Conservation (phyloP, 352 stramenopile species). For the Phytopythium ostracodes region DNA sequence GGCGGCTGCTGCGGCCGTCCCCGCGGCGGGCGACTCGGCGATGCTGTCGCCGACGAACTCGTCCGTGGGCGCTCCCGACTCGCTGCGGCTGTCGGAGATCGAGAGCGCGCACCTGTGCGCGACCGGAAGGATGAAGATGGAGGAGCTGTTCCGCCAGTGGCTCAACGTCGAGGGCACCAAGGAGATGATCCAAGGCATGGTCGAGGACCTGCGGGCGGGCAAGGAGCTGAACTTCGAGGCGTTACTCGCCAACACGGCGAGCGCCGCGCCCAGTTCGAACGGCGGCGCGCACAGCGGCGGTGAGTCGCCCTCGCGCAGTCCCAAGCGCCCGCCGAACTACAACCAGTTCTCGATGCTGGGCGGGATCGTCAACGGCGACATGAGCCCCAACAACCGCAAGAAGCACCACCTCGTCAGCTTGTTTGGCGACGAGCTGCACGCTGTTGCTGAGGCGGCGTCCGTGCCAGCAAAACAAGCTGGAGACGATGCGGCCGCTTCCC, state of each 20-base stretch:
- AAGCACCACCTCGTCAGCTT: slow-evolving; percentile 71
- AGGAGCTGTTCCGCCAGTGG: slow-evolving; percentile 85
- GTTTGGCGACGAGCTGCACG: slow-evolving; percentile 71
- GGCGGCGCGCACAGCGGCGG: slow-evolving; percentile 13
- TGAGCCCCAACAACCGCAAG: slow-evolving; percentile 40
- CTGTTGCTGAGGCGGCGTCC: slow-evolving; percentile 12
- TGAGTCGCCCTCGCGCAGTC: slow-evolving; percentile 66
- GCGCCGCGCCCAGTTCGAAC: slow-evolving; percentile 7
- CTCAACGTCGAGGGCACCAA: slow-evolving; percentile 84
- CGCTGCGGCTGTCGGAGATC: slow-evolving; percentile 76
- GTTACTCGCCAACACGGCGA: slow-evolving; percentile 17
- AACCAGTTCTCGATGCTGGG: slow-evolving; percentile 47
- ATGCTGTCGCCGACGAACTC: slow-evolving; percentile 59
- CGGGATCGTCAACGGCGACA: slow-evolving; percentile 17
- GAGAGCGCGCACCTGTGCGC: slow-evolving; percentile 75
- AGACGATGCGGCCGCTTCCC: slow-evolving; percentile 1
- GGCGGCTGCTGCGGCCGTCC: background rate
- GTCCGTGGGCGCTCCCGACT: slow-evolving; percentile 23
- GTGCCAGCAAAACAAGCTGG: slow-evolving; percentile 10
- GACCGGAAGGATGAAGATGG: slow-evolving; percentile 83
- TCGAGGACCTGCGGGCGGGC: slow-evolving; percentile 71
- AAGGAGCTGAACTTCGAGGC: slow-evolving; percentile 58
- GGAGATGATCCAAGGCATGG: slow-evolving; percentile 81
- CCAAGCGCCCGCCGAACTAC: slow-evolving; percentile 80
- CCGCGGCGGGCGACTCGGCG: slow-evolving; percentile 25